Conservation (phyloP, 2,329 filamentous ascomycete species). For the Xylariales sp. region DNA sequence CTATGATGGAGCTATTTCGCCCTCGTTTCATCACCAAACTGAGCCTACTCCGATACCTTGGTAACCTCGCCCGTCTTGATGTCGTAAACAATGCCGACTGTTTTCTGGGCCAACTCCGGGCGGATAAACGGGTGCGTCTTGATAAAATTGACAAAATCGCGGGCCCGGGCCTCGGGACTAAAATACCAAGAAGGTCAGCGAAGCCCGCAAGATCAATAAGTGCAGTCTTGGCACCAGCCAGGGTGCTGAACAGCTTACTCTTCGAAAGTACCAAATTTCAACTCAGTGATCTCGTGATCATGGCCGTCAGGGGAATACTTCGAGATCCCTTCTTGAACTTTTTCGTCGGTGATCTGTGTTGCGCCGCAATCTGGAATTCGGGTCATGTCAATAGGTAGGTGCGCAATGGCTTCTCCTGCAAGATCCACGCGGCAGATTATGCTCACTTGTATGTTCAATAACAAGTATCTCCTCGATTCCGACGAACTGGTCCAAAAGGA, state of each 20-base stretch:
- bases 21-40: too few species aligned
- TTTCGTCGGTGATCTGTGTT: constrained; percentile 14
- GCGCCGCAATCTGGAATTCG: constrained; percentile 18
- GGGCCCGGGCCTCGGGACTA: background rate
- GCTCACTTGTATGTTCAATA: constrained; percentile 21
- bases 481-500: constrained; percentile 16
- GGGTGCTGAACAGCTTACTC: constrained; percentile 12
- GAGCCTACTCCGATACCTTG: too few species aligned
- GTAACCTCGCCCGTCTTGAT: constrained; percentile 17
- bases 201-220: too few species aligned
- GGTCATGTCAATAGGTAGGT: too few species aligned
- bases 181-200: too few species aligned
- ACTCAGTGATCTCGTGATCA: constrained; percentile 14
- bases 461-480: constrained; percentile 17
- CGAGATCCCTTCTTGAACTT: constrained; percentile 13
- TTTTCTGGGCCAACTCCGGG: constrained; percentile 16
- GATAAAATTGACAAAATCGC: constrained; percentile 14
- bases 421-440: too few species aligned
- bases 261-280: constrained; percentile 18
- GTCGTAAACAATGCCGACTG: constrained; percentile 16
- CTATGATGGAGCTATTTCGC: too few species aligned
- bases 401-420: too few species aligned
- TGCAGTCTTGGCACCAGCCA: too few species aligned
- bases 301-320: constrained; percentile 11
- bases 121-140: constrained; percentile 13